Evolutionary conservation across 2,329 filamentous ascomycete species (phyloP).

Genomic region (Atkinsonella hypoxylon): DNA sequence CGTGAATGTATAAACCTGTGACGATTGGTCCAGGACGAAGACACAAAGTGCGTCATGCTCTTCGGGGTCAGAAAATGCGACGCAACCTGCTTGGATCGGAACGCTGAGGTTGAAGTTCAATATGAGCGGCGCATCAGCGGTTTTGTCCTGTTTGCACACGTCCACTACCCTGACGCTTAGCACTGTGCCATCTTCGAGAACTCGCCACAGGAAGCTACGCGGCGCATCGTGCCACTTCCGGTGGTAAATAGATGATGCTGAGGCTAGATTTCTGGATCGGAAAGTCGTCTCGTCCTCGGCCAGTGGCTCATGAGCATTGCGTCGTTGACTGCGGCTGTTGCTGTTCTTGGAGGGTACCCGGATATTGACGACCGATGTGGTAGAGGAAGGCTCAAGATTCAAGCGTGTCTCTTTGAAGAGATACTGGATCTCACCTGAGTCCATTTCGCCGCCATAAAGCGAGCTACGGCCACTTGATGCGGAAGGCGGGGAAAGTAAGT

Average conservation of each 20-base stretch:
- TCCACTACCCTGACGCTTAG: slow-evolving; percentile 79
- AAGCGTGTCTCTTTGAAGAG: slow-evolving; percentile 81
- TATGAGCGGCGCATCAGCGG: slow-evolving; percentile 59
- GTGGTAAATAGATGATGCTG: slow-evolving; percentile 73
- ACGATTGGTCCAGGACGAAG: slow-evolving; percentile 68
- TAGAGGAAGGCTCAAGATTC: slow-evolving; percentile 63
- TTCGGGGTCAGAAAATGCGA: slow-evolving; percentile 69
- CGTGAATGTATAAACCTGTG: slow-evolving; percentile 73
- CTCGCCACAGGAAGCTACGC: slow-evolving; percentile 80
- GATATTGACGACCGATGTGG: slow-evolving; percentile 58
- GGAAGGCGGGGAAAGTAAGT: neutral
- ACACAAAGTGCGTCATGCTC: slow-evolving; percentile 68
- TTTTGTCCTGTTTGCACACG: slow-evolving; percentile 55
- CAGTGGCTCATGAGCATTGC: slow-evolving; percentile 18
- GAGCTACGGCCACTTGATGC: slow-evolving; percentile 3
- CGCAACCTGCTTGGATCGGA: slow-evolving; percentile 61
- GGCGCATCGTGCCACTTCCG: slow-evolving; percentile 64
- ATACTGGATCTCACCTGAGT: slow-evolving; percentile 47
- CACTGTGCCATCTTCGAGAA: slow-evolving; percentile 67
- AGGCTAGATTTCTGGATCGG: slow-evolving; percentile 60
- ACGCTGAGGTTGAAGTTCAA: slow-evolving; percentile 68
- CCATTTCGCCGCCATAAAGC: slow-evolving; percentile 57
- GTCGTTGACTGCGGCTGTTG: slow-evolving; percentile 32
- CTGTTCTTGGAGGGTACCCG: slow-evolving; percentile 46
- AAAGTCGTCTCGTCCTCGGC: slow-evolving; percentile 64